Conservation (phyloP, 139 green algal genomes). For the Bryopsis sp. region DNA sequence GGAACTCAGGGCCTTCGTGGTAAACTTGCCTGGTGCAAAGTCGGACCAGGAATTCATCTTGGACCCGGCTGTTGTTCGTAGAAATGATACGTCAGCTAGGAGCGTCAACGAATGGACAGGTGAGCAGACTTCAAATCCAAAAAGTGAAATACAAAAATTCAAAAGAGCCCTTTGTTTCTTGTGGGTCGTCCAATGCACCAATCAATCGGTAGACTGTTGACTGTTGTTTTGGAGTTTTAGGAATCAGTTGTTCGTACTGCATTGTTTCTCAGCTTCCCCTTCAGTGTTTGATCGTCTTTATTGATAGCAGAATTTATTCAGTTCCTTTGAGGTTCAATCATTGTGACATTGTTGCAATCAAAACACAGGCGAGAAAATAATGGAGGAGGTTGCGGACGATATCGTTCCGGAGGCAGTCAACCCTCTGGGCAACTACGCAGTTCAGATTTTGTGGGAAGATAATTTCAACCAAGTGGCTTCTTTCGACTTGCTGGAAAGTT, state of each 20-base stretch:
- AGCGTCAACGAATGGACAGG: slow-evolving; percentile 87
- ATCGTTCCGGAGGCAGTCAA: slow-evolving; percentile 56
- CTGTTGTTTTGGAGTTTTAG: no score
- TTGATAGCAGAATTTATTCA: no score
- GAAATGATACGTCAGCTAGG: slow-evolving; percentile 75
- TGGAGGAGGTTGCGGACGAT: slow-evolving; percentile 63
- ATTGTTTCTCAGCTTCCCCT: no score
- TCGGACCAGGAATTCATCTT: slow-evolving; percentile 58
- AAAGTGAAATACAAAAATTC: no score
- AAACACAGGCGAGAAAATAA: slow-evolving; percentile 44
- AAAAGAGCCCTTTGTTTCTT: no score
- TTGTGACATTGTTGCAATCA: no score
- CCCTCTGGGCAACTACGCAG: slow-evolving; percentile 94
- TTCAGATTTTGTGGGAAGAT: slow-evolving; percentile 78
- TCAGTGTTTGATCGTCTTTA: no score
- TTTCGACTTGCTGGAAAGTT: slow-evolving; percentile 37
- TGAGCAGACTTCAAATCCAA: no score
- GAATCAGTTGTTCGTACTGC: no score
- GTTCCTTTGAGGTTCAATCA: no score
- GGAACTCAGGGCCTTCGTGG: slow-evolving; percentile 38
- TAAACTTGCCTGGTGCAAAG: slow-evolving; percentile 28
- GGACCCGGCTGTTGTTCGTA: slow-evolving; percentile 59
- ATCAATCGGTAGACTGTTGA: no score
- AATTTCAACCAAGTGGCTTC: slow-evolving; percentile 77
- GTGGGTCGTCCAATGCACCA: no score